Conservation (phyloP, 164 flowering plant genomes). For the Vitis labrusca region DNA sequence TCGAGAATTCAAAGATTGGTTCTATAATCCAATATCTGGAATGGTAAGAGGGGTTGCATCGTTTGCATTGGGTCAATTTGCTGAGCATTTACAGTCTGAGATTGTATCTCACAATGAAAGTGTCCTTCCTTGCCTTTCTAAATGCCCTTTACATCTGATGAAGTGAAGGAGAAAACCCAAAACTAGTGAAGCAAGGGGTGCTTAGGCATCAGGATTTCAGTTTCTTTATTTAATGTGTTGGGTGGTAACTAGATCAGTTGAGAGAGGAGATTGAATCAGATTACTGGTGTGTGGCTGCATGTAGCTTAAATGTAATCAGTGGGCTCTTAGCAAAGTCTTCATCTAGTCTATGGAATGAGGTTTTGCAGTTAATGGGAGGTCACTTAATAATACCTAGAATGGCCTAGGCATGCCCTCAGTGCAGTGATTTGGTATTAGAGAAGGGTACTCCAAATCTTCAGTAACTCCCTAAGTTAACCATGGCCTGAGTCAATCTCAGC, state of each 20-base stretch:
- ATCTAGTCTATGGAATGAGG: conserved; percentile 77
- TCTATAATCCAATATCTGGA: too few relatives aligned
- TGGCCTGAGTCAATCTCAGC: conserved; percentile 24
- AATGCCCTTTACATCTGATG: conserved; percentile 45
- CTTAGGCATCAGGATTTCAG: conserved; percentile 72
- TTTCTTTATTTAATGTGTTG: conserved; percentile 90
- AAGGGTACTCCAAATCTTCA: too few relatives aligned
- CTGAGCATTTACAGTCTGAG: too few relatives aligned
- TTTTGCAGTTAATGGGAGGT: conserved; percentile 96
- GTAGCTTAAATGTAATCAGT: conserved; percentile 66
- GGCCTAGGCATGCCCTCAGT: too few relatives aligned
- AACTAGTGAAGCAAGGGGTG: conserved; percentile 64
- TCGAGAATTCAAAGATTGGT: too few relatives aligned
- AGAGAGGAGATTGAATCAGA: conserved; percentile 55
- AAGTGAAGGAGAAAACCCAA: conserved; percentile 59
- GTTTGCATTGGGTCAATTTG: too few relatives aligned
- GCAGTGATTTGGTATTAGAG: too few relatives aligned
- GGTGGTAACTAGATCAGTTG: conserved; percentile 56
- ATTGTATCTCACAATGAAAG: too few relatives aligned
- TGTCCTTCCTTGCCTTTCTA: too few relatives aligned
- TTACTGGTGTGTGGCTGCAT: conserved; percentile 88
- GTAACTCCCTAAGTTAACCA: too few relatives aligned
- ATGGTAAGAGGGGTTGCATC: too few relatives aligned
- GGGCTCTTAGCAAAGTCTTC: conserved; percentile 45
- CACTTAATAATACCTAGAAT: conserved; percentile 19